Evolutionary conservation across 352 stramenopile genomes (phyloP).

Genomic region (Globisporangium parvum): DNA sequence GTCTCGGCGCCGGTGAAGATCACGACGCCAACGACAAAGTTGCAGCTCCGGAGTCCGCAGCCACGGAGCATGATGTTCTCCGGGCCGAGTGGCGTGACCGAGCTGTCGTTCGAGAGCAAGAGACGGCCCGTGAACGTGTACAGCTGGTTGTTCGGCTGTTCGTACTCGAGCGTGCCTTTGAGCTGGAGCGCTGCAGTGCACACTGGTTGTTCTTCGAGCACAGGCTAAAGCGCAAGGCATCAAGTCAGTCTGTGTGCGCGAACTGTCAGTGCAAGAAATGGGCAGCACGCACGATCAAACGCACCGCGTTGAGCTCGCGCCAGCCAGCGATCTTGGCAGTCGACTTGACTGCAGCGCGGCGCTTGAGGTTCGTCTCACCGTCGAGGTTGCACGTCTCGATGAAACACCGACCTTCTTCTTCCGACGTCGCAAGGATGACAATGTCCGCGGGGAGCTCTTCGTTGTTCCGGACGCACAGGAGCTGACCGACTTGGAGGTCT

Average conservation of each 20-base stretch:
- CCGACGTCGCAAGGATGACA: conserved; percentile 63
- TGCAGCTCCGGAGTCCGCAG: conserved; percentile 50
- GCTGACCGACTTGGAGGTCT: too few species aligned
- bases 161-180: too few species aligned
- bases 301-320: too few species aligned
- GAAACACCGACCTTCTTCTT: conserved; percentile 81
- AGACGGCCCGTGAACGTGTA: conserved; percentile 68
- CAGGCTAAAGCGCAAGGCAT: too few species aligned
- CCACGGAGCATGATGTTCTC: conserved; percentile 85
- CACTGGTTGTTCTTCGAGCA: too few species aligned
- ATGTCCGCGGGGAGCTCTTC: conserved; percentile 63
- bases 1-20: conserved; percentile 90
- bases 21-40: conserved; percentile 67
- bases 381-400: conserved; percentile 93
- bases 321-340: too few species aligned
- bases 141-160: conserved; percentile 73
- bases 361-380: conserved; percentile 94
- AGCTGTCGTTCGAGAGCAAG: too few species aligned
- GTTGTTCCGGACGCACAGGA: conserved; percentile 36
- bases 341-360: conserved; percentile 44
- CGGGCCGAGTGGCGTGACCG: conserved; percentile 40
- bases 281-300: too few species aligned
- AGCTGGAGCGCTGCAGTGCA: too few species aligned
- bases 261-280: too few species aligned
- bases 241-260: conserved; percentile 49